Conservation (phyloP, 2,329 filamentous ascomycete species). For the Cladophialophora immunda region DNA sequence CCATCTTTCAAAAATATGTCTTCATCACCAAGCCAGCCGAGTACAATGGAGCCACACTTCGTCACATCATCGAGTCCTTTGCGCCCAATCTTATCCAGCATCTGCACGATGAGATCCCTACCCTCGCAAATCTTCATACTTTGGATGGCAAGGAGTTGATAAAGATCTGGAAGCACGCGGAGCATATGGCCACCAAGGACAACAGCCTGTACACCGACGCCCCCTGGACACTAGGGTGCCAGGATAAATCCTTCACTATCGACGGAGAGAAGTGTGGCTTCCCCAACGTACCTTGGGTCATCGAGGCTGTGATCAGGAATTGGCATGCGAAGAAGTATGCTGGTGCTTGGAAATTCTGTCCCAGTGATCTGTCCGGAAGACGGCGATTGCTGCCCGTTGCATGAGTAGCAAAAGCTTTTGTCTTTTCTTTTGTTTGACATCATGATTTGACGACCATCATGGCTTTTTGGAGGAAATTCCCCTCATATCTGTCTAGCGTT, state of each 20-base stretch:
- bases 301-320: conserved; percentile 31
- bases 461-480: neutral
- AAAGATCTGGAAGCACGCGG: conserved; percentile 39
- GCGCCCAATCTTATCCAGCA: conserved; percentile 41
- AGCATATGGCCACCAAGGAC: conserved; percentile 27
- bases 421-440: conserved; percentile 4
- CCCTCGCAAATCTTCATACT: conserved; percentile 35
- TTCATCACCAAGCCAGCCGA: conserved; percentile 36
- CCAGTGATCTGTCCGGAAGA: conserved; percentile 36
- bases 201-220: conserved; percentile 32
- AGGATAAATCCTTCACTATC: conserved; percentile 40
- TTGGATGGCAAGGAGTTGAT: conserved; percentile 37
- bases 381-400: conserved; percentile 24
- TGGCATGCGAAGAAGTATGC: conserved; percentile 36
- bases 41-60: conserved; percentile 38
- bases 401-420: conserved; percentile 9
- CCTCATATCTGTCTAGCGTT: conserved; percentile 25
- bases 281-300: conserved; percentile 27
- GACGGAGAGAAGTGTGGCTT: conserved; percentile 31
- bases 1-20: conserved; percentile 39
- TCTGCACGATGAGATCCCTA: conserved; percentile 42
- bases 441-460: conserved; percentile 17
- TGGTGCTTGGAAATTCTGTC: conserved; percentile 39
- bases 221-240: conserved; percentile 38
- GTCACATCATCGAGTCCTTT: conserved; percentile 39